Evolutionary conservation across 306 rosid species (phyloP), one percentile per base, ranked within the genome.

Genomic region (Mimosa bimucronata): DNA sequence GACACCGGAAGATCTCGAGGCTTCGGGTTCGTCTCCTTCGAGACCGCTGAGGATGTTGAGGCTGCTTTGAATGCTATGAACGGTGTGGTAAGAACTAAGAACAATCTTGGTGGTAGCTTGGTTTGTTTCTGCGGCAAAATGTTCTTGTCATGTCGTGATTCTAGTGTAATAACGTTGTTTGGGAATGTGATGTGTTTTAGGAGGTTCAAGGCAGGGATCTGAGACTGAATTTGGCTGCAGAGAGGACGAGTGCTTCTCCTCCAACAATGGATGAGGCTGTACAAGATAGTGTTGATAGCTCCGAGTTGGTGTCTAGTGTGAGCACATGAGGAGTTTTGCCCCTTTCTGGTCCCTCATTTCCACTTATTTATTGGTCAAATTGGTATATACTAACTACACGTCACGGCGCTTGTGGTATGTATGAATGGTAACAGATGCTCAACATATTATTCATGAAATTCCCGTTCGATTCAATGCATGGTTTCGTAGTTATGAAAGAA

Each of bases 21-120:
- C 37, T 95, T 88, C 6, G 99, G 99, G 6, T 95, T 95, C 31
- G 91, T 95, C 55, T 80, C 94, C n/a, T 95, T 95, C 14, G 80
- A 91, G 83, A 91, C 94, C 29, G 87, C 91, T 0, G 91, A 89
- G 75, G 83, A 85, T 80, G 92, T 86, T 62, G 82, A 74, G 40
- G 81, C 92, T 74, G 97, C 97, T 69, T 57, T 92, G 75, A 67
- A 52, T 44, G 81, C 86, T 71, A 91, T 92, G 98, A 91, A 89
- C 19, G 98, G 94, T 60, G 90, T 95, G 97, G 98, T 95, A 87
- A 90, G 91, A 75, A 78, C 74, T 34, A 45, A 3, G 13, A 15
- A 13, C 19, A 69, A 28, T 77, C 77, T 52, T 41, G 23, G 44
- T 48, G 31, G 45, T 50, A 29, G 52, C 26, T 55, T n/a, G 13